These are phyloP conservation scores for Trichocomaceae sp. DNA, from an alignment of 2,329 filamentous ascomycete species.

Conservation along the genomic window DNA sequence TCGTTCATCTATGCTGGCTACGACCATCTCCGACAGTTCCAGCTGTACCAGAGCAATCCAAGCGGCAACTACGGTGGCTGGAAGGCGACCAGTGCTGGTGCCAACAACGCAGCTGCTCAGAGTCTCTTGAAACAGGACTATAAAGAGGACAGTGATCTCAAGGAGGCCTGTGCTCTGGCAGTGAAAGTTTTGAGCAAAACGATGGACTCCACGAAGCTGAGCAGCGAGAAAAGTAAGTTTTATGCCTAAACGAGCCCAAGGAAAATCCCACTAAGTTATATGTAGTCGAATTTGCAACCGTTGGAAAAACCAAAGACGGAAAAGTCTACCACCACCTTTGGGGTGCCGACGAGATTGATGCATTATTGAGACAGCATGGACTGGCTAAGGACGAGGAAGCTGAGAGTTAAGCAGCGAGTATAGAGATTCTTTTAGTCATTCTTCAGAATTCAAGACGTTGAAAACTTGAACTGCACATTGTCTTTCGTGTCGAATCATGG, in stretches of 20 bases:
- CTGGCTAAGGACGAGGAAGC: constrained; percentile 74
- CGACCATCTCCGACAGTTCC: constrained; percentile 93
- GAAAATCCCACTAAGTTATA: not conserved
- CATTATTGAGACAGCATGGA: constrained; percentile 89
- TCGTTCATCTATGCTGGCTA: constrained; percentile 99
- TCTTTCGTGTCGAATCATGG: not conserved
- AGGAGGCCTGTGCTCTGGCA: constrained; percentile 93
- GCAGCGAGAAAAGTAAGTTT: constrained; percentile 92
- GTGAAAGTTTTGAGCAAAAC: constrained; percentile 99
- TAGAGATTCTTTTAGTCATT: constrained; percentile 23
- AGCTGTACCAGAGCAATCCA: constrained; percentile 98
- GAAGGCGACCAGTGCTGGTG: constrained; percentile 97
- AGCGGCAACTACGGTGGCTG: constrained; percentile 98
- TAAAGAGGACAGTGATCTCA: constrained; percentile 93
- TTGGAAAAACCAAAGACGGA: constrained; percentile 88
- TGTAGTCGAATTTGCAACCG: constrained; percentile 93
- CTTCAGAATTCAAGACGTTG: constrained; percentile 25
- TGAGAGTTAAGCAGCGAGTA: constrained; percentile 47
- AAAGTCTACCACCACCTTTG: constrained; percentile 98
- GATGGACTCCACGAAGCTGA: constrained; percentile 98
- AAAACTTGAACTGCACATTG: constrained; percentile 26
- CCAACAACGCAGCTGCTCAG: constrained; percentile 96
- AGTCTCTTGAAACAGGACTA: constrained; percentile 98
- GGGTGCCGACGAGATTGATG: constrained; percentile 93
- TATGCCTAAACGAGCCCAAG: constrained; percentile 13